A percentile compares a stretch with the other conserved stretches of the same genome.
These are phyloP conservation scores for Pseudogymnoascus sp. DNA, from an alignment of 2,329 filamentous ascomycete genomes.

Conservation along the genomic window DNA sequence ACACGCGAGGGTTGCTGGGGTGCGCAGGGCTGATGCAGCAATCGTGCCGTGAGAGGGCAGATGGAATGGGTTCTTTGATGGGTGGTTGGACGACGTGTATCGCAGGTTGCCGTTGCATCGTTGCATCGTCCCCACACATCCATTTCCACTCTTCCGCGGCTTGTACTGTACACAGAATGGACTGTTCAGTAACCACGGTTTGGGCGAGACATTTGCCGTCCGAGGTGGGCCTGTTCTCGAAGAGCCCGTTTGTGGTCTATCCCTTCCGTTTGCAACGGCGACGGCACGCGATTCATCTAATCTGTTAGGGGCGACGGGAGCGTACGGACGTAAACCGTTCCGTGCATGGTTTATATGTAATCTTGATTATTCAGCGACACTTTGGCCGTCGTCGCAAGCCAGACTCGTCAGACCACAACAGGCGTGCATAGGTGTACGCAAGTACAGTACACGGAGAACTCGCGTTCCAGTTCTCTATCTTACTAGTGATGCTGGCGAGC, in stretches of 20 bases:
- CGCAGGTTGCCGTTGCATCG: not conserved
- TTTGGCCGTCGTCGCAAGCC: not conserved
- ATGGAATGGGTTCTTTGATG: not conserved
- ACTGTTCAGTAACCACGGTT: not conserved
- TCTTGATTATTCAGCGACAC: not conserved
- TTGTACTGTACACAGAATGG: not conserved
- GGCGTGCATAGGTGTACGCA: not conserved
- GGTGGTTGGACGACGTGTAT: not conserved
- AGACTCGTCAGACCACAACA: not conserved
- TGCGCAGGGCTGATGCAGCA: not conserved
- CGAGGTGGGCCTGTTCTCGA: not conserved
- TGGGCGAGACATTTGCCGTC: constrained; percentile 4
- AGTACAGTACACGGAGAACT: not conserved
- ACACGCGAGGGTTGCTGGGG: not conserved
- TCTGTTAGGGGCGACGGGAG: not conserved
- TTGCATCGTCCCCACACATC: not conserved
- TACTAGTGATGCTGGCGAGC: not conserved
- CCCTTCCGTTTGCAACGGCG: not conserved
- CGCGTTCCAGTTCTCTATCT: not conserved
- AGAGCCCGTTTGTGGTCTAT: not conserved
- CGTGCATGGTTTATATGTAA: not conserved
- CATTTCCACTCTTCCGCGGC: not conserved
- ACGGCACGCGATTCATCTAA: not conserved
- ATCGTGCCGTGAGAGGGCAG: not conserved
- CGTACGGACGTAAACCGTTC: constrained; percentile 1